These are phyloP conservation scores for Apiotrichum porosum DNA, from an alignment of 1,284 basidiomycete species.

Conservation along the genomic window DNA sequence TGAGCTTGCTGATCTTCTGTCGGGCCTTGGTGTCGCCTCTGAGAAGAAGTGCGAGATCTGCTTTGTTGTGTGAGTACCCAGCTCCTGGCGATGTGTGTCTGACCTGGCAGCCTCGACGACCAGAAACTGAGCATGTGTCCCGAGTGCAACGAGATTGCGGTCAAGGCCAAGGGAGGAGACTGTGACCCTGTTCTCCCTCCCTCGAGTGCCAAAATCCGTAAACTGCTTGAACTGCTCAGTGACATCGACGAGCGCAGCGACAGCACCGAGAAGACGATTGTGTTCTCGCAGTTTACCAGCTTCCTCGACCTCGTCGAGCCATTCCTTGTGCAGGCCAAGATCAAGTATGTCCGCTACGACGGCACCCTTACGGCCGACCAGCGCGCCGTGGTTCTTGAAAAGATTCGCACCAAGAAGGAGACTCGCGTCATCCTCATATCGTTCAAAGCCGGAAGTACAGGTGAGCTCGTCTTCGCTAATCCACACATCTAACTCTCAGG, in stretches of 20 bases:
- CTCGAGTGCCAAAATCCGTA: conserved; percentile 80
- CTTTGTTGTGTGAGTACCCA: conserved; percentile 62
- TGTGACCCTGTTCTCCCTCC: conserved; percentile 51
- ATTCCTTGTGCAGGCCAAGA: conserved; percentile 62
- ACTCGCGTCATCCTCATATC: conserved; percentile 83
- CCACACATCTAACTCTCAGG: no score
- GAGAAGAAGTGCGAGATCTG: conserved; percentile 70
- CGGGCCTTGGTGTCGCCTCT: conserved; percentile 60
- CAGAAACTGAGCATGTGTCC: conserved; percentile 53
- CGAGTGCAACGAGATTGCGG: conserved; percentile 51
- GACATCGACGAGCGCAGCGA: conserved; percentile 62
- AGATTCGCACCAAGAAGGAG: conserved; percentile 61
- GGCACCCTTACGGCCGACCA: conserved; percentile 74
- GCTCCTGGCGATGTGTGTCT: background rate
- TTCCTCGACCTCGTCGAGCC: conserved; percentile 85
- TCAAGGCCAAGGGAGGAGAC: background rate
- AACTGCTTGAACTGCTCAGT: conserved; percentile 67
- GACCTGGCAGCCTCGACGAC: conserved; percentile 19
- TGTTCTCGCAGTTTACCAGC: conserved; percentile 68
- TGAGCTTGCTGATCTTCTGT: conserved; percentile 68
- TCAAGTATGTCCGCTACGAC: conserved; percentile 81
- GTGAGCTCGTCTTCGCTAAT: no score
- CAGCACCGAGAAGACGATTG: conserved; percentile 76
- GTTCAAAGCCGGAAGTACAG: conserved; percentile 90
- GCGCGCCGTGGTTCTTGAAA: conserved; percentile 67